These are phyloP conservation scores for Starmerella tilneyi DNA, from an alignment of 805 yeast species.

Conservation along the genomic window DNA sequence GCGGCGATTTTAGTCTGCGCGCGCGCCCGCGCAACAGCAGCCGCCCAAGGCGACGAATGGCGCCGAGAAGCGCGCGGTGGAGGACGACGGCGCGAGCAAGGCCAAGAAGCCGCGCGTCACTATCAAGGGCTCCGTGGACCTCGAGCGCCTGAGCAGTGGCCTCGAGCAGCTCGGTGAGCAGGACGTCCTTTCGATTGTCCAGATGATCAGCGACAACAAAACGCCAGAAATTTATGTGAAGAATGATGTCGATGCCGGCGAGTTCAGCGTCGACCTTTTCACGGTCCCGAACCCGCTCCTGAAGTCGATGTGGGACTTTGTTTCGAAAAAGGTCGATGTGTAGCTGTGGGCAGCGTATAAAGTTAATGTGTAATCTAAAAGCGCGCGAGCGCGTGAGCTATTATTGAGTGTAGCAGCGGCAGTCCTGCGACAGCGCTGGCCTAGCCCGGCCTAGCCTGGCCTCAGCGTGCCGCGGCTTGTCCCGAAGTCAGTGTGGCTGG, in stretches of 20 bases:
- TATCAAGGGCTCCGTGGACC: constrained; percentile 56
- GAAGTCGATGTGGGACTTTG: constrained; percentile 91
- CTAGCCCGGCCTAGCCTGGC: too few species aligned
- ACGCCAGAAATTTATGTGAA: constrained; percentile 92
- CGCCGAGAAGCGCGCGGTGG: constrained; percentile 35
- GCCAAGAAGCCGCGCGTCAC: constrained; percentile 34
- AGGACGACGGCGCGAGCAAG: constrained; percentile 24
- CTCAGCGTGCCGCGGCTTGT: too few species aligned
- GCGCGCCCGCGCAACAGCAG: constrained; percentile 7
- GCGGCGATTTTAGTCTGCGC: too few species aligned
- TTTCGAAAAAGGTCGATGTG: constrained; percentile 48
- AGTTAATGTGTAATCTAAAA: not conserved
- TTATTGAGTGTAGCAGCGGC: too few species aligned
- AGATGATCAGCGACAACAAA: constrained; percentile 93
- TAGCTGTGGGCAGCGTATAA: not conserved
- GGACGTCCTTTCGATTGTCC: constrained; percentile 87
- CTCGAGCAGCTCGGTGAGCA: constrained; percentile 83
- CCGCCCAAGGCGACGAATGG: constrained; percentile 15
- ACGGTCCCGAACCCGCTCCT: constrained; percentile 85
- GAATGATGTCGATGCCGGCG: constrained; percentile 93
- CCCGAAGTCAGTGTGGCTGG: too few species aligned
- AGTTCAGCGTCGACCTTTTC: constrained; percentile 89
- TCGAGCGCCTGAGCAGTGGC: constrained; percentile 84
- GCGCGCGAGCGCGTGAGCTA: too few species aligned
- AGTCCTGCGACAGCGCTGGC: too few species aligned